Conservation (phyloP, 192 early-diverging fungal genomes). For the Piromyces finnis region DNA sequence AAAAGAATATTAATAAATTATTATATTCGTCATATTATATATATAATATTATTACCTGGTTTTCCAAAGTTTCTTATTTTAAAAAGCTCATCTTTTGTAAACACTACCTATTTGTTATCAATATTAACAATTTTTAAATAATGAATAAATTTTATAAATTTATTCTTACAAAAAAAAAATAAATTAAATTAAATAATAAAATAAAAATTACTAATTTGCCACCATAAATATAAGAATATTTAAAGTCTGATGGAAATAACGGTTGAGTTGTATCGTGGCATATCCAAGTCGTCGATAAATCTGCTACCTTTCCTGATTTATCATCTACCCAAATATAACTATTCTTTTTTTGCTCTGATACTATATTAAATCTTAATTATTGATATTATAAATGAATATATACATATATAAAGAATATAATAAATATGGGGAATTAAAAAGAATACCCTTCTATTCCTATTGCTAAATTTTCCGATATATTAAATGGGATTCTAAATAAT, state of each 20-base stretch:
- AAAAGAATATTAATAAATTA: no score
- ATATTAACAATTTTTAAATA: no score
- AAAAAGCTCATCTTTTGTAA: slow-evolving; percentile 48
- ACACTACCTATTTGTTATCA: slow-evolving; percentile 44
- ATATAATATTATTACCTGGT: slow-evolving; percentile 21
- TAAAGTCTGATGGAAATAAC: slow-evolving; percentile 33
- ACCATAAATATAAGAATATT: slow-evolving; percentile 50
- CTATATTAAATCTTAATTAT: slow-evolving; percentile 23
- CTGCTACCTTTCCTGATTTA: slow-evolving; percentile 28
- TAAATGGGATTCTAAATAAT: slow-evolving; percentile 34
- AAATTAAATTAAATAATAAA: neutral
- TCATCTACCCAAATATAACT: slow-evolving; percentile 20
- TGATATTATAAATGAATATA: no score
- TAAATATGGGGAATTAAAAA: no score
- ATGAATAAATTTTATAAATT: no score
- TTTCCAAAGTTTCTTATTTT: slow-evolving; percentile 42
- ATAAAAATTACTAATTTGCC: slow-evolving; percentile 25
- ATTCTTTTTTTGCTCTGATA: slow-evolving; percentile 27
- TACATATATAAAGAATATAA: no score
- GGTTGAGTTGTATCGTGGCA: slow-evolving; percentile 38
- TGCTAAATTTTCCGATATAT: slow-evolving; percentile 32
- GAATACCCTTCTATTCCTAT: slow-evolving; percentile 49
- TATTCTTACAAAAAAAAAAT: neutral
- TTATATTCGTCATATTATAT: no score
- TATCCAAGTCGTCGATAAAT: slow-evolving; percentile 30